Evolutionary conservation across 2,329 filamentous ascomycete species (phyloP).

Genomic region (Alternaria arbusti): DNA sequence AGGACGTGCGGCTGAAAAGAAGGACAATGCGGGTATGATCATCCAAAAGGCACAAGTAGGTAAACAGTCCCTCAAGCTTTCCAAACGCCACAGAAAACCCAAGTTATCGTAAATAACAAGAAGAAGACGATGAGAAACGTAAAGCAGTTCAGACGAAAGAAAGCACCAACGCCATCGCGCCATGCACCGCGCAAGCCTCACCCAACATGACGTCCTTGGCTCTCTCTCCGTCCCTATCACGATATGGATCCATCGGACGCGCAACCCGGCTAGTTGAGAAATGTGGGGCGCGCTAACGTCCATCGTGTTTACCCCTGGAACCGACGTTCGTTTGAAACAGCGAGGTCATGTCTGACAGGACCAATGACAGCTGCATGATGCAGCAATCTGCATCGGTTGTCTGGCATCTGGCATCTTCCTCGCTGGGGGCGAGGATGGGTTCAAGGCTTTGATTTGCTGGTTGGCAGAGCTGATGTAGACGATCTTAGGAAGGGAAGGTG

Average conservation of each 20-base stretch:
- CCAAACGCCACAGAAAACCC: neutral
- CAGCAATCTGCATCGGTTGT: neutral
- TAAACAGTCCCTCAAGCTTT: neutral
- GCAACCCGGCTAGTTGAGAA: neutral
- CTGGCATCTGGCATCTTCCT: neutral
- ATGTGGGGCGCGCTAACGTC: neutral
- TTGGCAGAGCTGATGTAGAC: neutral
- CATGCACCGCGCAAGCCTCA: slow-evolving; percentile 1
- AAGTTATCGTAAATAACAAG: neutral
- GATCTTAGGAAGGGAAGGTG: neutral
- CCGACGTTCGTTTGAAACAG: slow-evolving; percentile 9
- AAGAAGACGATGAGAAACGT: neutral
- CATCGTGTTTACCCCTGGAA: slow-evolving; percentile 5
- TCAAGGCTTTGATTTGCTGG: neutral
- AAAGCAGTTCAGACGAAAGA: neutral
- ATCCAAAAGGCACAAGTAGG: neutral
- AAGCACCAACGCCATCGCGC: neutral
- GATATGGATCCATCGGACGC: neutral
- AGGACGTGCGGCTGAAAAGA: neutral
- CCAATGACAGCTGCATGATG: slow-evolving; percentile 1
- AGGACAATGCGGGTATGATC: neutral
- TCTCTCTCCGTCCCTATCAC: neutral
- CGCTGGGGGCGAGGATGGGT: neutral
- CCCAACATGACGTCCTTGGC: slow-evolving; percentile 9
- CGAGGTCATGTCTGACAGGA: neutral